These are phyloP conservation scores for Blastocystis sp. DNA, from an alignment of 352 stramenopile species.

Conservation along the genomic window DNA sequence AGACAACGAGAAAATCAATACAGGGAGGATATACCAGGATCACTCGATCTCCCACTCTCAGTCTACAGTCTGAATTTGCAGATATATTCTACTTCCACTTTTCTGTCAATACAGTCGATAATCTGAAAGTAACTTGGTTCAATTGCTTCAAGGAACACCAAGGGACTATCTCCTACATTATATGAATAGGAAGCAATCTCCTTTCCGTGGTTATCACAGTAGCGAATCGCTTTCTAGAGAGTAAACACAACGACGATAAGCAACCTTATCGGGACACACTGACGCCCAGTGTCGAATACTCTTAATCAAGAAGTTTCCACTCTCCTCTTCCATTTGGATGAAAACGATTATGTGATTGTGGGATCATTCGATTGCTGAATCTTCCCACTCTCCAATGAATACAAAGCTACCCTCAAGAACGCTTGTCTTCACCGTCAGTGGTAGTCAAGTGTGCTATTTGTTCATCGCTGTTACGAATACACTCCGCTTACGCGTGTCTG, in stretches of 20 bases:
- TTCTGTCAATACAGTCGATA: not conserved
- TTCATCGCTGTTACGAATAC: too few species aligned
- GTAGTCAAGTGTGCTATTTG: too few species aligned
- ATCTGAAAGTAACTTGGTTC: not conserved
- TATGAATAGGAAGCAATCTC: not conserved
- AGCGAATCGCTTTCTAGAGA: not conserved
- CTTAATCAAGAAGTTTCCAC: not conserved
- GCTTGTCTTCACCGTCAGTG: too few species aligned
- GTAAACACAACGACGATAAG: not conserved
- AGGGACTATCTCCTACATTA: not conserved
- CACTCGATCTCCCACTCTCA: slow-evolving; percentile 71
- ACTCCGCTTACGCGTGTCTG: too few species aligned
- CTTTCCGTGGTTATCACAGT: not conserved
- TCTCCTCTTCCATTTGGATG: not conserved
- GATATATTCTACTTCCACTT: not conserved
- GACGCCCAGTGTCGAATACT: not conserved
- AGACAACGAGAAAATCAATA: slow-evolving; percentile 92
- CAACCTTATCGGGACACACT: not conserved
- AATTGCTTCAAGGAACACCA: not conserved
- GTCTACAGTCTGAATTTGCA: not conserved
- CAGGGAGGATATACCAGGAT: slow-evolving; percentile 92
- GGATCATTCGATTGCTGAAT: too few species aligned
- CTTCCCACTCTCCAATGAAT: too few species aligned
- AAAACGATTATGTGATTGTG: too few species aligned
- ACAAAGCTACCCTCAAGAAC: too few species aligned